These are phyloP conservation scores for Podospora comata DNA, from an alignment of 495 filamentous ascomycete genomes.

Conservation along the genomic window DNA sequence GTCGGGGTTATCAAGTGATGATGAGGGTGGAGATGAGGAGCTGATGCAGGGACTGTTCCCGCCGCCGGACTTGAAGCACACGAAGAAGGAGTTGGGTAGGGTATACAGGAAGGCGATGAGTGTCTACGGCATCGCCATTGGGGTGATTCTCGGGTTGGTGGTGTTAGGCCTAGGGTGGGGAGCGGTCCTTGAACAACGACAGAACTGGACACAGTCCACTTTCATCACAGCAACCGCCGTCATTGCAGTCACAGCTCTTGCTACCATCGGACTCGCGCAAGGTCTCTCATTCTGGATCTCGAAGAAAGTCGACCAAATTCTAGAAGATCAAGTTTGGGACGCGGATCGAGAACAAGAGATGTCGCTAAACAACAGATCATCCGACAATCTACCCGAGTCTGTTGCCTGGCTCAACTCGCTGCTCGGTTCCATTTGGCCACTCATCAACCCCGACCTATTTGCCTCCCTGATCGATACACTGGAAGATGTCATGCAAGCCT, in stretches of 20 bases:
- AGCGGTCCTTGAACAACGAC: neutral
- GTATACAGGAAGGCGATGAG: slow-evolving; percentile 43
- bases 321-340: slow-evolving; percentile 63
- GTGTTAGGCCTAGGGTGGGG: slow-evolving; percentile 1
- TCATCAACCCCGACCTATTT: slow-evolving; percentile 70
- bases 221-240: slow-evolving; percentile 3
- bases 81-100: slow-evolving; percentile 45
- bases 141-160: slow-evolving; percentile 10
- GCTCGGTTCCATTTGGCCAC: slow-evolving; percentile 60
- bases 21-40: slow-evolving; percentile 45
- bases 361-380: slow-evolving; percentile 27
- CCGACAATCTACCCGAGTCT: slow-evolving; percentile 54
- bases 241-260: slow-evolving; percentile 26
- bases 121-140: neutral
- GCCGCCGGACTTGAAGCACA: slow-evolving; percentile 54
- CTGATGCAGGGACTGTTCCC: slow-evolving; percentile 59
- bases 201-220: neutral
- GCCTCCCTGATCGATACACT: slow-evolving; percentile 60
- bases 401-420: slow-evolving; percentile 65
- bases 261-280: slow-evolving; percentile 38
- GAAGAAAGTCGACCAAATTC: slow-evolving; percentile 51
- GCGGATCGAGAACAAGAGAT: slow-evolving; percentile 50
- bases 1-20: slow-evolving; percentile 33
- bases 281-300: slow-evolving; percentile 51
- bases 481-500: slow-evolving; percentile 71